phyloP scores from a whole-genome alignment of 805 yeast species.

The Vanderwaltozyma yarrowii region DNA sequence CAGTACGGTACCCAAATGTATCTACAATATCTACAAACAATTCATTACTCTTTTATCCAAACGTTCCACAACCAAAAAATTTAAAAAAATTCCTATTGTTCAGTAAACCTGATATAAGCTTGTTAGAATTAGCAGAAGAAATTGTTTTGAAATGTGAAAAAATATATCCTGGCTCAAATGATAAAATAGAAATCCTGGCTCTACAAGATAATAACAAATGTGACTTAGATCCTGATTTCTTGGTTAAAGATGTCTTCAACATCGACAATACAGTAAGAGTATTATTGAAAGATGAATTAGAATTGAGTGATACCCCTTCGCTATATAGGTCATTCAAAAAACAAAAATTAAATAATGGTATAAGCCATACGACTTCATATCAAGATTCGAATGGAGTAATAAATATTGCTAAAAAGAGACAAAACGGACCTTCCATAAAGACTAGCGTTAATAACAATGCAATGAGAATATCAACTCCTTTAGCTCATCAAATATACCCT shows the following conservation, averaged over 20 bases:
- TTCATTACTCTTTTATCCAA: neutral
- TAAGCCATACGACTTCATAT: neutral
- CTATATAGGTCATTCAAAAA: conserved; percentile 18
- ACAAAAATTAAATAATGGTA: conserved; percentile 17
- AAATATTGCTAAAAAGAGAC: conserved; percentile 18
- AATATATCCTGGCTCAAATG: conserved; percentile 52
- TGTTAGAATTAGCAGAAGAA: conserved; percentile 43
- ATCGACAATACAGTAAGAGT: conserved; percentile 39
- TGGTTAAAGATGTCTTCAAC: conserved; percentile 54
- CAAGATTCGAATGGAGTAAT: conserved; percentile 8
- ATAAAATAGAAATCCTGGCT: conserved; percentile 42
- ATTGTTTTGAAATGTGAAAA: conserved; percentile 45
- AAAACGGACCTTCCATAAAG: conserved; percentile 7
- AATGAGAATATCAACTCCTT: conserved; percentile 31
- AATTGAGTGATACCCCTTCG: conserved; percentile 18
- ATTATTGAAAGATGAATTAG: conserved; percentile 33
- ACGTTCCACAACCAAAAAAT: conserved; percentile 5
- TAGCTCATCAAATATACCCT: conserved; percentile 33
- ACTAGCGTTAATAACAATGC: conserved; percentile 5
- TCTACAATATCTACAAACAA: conserved; percentile 7
- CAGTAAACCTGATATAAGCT: conserved; percentile 37
- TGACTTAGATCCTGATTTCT: conserved; percentile 72
- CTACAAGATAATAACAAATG: conserved; percentile 60
- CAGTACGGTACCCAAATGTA: neutral
- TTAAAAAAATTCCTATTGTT: conserved; percentile 54